phyloP scores from a whole-genome alignment of 2,329 filamentous ascomycete genomes.

The Macrophomina phaseolina region DNA sequence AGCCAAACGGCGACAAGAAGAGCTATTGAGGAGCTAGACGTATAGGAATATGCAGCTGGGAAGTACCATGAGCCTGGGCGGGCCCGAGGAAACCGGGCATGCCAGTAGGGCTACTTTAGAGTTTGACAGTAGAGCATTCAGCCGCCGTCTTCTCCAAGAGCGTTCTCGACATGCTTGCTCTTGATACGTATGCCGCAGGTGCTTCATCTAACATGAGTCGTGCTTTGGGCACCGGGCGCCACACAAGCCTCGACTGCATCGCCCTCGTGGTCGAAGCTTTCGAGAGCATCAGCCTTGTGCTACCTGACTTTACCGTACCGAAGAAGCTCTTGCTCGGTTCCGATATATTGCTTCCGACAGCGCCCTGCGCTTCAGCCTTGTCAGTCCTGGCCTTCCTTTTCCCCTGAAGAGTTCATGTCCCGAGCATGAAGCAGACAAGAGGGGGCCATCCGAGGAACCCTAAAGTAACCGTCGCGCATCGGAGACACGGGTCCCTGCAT shows the following conservation, averaged over 20 bases:
- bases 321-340: not conserved
- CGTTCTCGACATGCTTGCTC: not conserved
- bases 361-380: conserved; percentile 2
- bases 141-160: not conserved
- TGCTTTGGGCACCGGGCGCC: not conserved
- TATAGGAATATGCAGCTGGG: not conserved
- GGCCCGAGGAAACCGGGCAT: not conserved
- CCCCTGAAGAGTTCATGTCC: not conserved
- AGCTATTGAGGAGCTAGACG: not conserved
- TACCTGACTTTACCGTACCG: not conserved
- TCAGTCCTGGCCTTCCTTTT: not conserved
- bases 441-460: not conserved
- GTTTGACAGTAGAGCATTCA: not conserved
- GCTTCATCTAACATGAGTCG: not conserved
- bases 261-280: conserved; percentile 17
- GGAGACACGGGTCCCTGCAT: conserved; percentile 17
- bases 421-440: not conserved
- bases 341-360: not conserved
- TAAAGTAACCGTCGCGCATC: not conserved
- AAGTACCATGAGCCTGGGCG: not conserved
- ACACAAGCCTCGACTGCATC: not conserved
- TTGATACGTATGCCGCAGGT: not conserved
- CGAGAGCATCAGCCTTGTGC: conserved; percentile 5
- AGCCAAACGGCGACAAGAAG: not conserved
- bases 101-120: not conserved